These are phyloP conservation scores for Aspergillus ibericus DNA, from an alignment of 2,329 filamentous ascomycete genomes.

Conservation along the genomic window DNA sequence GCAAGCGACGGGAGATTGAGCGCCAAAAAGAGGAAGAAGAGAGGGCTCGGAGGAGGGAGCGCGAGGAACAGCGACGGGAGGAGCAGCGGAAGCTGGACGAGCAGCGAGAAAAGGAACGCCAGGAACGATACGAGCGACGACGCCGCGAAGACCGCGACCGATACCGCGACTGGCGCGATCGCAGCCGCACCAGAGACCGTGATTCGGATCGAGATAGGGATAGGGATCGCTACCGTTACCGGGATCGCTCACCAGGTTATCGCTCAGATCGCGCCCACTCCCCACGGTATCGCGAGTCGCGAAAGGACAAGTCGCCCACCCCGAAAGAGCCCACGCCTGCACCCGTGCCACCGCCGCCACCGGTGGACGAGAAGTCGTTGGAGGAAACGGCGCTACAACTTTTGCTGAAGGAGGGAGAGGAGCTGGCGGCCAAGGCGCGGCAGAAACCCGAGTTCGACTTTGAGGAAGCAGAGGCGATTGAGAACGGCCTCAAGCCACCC, in stretches of 20 bases:
- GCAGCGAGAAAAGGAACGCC: conserved; percentile 53
- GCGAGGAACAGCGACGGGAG: conserved; percentile 50
- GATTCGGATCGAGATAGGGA: conserved; percentile 28
- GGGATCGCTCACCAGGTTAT: conserved; percentile 33
- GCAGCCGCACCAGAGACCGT: conserved; percentile 37
- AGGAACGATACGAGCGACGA: conserved; percentile 47
- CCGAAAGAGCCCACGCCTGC: conserved; percentile 37
- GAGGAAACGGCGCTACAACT: conserved; percentile 57
- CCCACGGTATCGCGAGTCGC: conserved; percentile 32
- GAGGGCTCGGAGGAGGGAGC: conserved; percentile 51
- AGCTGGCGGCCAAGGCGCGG: conserved; percentile 53
- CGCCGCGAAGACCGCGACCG: conserved; percentile 49
- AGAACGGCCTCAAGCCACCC: conserved; percentile 38
- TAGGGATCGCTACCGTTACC: conserved; percentile 27
- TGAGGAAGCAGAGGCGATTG: conserved; percentile 47
- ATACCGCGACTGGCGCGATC: conserved; percentile 41
- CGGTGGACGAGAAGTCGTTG: conserved; percentile 55
- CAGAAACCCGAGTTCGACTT: conserved; percentile 54
- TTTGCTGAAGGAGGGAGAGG: conserved; percentile 56
- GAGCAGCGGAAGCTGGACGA: conserved; percentile 55
- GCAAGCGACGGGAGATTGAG: conserved; percentile 45
- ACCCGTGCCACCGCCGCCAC: conserved; percentile 23
- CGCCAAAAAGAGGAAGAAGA: conserved; percentile 47
- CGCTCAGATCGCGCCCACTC: conserved; percentile 34
- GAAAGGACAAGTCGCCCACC: conserved; percentile 31